phyloP scores from a whole-genome alignment of 305 asterid species.

The Fraxinus greggii region DNA sequence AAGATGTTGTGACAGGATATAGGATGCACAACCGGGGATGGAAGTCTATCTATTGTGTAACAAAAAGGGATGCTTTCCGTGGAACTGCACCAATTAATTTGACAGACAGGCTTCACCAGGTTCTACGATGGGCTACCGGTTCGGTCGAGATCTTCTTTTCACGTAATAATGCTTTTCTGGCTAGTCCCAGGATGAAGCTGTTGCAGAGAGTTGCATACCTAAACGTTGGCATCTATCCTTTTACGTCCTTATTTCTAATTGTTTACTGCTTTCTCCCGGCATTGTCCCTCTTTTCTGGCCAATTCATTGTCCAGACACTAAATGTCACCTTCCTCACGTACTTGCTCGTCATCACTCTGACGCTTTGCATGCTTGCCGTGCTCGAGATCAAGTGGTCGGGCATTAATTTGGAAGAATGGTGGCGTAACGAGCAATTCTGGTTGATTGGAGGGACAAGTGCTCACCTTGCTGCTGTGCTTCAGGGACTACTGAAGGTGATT shows the following conservation, averaged over 20 bases:
- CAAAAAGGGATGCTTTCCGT: slow-evolving; percentile 94
- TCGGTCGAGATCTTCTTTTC: slow-evolving; percentile 95
- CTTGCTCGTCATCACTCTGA: slow-evolving; percentile 67
- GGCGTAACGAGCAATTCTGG: slow-evolving; percentile 97
- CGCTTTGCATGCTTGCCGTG: slow-evolving; percentile 69
- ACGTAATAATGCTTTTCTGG: slow-evolving; percentile 74
- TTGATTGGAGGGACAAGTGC: slow-evolving; percentile 92
- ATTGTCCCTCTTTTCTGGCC: slow-evolving; percentile 82
- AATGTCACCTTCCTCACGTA: slow-evolving; percentile 72
- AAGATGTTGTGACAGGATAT: slow-evolving; percentile 94
- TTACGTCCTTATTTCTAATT: slow-evolving; percentile 78
- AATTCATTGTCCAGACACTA: slow-evolving; percentile 72
- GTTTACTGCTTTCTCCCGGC: slow-evolving; percentile 98
- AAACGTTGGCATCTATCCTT: slow-evolving; percentile 91
- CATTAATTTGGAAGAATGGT: slow-evolving; percentile 82
- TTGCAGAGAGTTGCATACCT: slow-evolving; percentile 83
- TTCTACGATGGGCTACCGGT: slow-evolving; percentile 97
- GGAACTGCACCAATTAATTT: slow-evolving; percentile 95
- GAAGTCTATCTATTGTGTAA: slow-evolving; percentile 86
- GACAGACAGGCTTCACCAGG: slow-evolving; percentile 94
- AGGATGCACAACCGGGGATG: slow-evolving; percentile 97
- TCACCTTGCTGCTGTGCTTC: slow-evolving; percentile 88
- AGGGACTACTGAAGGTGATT: slow-evolving; percentile 82
- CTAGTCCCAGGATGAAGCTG: slow-evolving; percentile 74
- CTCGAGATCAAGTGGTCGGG: slow-evolving; percentile 96